Conservation (phyloP, 2,329 filamentous ascomycete species). For the Paecilomyces sp. region DNA sequence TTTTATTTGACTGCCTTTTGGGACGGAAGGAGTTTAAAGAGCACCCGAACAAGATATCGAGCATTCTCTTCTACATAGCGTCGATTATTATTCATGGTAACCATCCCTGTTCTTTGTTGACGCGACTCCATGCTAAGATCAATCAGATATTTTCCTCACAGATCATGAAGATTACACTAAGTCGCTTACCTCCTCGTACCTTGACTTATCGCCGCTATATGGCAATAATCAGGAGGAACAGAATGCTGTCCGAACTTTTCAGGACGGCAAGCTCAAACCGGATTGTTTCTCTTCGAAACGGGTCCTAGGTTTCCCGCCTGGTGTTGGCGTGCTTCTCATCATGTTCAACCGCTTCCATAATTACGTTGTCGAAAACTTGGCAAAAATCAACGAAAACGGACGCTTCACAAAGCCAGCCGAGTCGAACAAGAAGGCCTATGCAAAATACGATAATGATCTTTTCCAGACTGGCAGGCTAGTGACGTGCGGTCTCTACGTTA, state of each 20-base stretch:
- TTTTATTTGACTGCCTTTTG: slow-evolving; percentile 63
- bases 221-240: slow-evolving; percentile 60
- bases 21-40: slow-evolving; percentile 54
- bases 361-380: slow-evolving; percentile 55
- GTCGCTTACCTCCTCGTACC: slow-evolving; percentile 64
- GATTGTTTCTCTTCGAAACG: slow-evolving; percentile 63
- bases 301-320: slow-evolving; percentile 59
- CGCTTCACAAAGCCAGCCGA: slow-evolving; percentile 54
- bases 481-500: slow-evolving; percentile 49
- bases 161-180: slow-evolving; percentile 56
- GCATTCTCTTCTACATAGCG: slow-evolving; percentile 67
- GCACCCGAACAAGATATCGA: slow-evolving; percentile 66
- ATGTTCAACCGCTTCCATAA: slow-evolving; percentile 68
- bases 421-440: slow-evolving; percentile 26
- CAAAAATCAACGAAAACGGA: slow-evolving; percentile 59
- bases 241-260: slow-evolving; percentile 54
- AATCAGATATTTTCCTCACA: slow-evolving; percentile 57
- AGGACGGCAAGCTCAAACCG: slow-evolving; percentile 62
- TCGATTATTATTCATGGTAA: slow-evolving; percentile 57
- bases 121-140: slow-evolving; percentile 10
- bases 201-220: slow-evolving; percentile 67
- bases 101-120: background rate
- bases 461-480: slow-evolving; percentile 53
- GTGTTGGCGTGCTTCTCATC: slow-evolving; percentile 60
- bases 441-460: slow-evolving; percentile 43